phyloP scores from a whole-genome alignment of 495 filamentous ascomycete species.

The Talaromyces proteolyticus region DNA sequence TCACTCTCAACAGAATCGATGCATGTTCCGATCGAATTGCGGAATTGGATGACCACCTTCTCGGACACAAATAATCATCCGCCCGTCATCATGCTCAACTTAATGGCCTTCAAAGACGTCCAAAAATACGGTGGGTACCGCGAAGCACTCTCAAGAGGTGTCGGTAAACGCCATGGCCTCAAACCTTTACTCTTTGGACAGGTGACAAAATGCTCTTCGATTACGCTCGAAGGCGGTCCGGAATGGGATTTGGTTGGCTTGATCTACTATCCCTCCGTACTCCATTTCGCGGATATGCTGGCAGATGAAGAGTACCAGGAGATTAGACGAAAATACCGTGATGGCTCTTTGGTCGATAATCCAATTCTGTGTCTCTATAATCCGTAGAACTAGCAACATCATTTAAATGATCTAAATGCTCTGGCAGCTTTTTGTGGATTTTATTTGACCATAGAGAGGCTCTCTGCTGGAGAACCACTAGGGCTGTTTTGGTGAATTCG shows the following conservation, averaged over 20 bases:
- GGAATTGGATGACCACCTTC: background rate
- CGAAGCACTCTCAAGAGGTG: constrained; percentile 1
- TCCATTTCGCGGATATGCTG: constrained; percentile 8
- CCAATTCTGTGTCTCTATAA: constrained; percentile 2
- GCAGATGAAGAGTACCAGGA: constrained; percentile 1
- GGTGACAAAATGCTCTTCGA: background rate
- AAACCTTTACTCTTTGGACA: constrained; percentile 1
- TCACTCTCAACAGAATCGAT: background rate
- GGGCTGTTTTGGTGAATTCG: too few species aligned
- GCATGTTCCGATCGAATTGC: background rate
- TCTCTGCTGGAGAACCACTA: too few species aligned
- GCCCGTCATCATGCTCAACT: constrained; percentile 6
- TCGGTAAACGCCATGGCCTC: constrained; percentile 2
- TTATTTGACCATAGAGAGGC: too few species aligned
- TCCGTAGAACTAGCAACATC: background rate
- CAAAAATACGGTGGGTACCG: constrained; percentile 1
- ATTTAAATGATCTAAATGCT: too few species aligned
- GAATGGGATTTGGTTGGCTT: constrained; percentile 6
- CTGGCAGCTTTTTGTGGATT: too few species aligned
- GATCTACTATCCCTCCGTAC: constrained; percentile 5
- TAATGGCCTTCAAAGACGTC: constrained; percentile 5
- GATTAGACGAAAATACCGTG: constrained; percentile 3
- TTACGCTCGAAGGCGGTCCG: background rate
- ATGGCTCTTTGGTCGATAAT: constrained; percentile 4
- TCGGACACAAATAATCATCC: background rate